Conservation (phyloP, 1,284 basidiomycete genomes). For the Athelia sp. region DNA sequence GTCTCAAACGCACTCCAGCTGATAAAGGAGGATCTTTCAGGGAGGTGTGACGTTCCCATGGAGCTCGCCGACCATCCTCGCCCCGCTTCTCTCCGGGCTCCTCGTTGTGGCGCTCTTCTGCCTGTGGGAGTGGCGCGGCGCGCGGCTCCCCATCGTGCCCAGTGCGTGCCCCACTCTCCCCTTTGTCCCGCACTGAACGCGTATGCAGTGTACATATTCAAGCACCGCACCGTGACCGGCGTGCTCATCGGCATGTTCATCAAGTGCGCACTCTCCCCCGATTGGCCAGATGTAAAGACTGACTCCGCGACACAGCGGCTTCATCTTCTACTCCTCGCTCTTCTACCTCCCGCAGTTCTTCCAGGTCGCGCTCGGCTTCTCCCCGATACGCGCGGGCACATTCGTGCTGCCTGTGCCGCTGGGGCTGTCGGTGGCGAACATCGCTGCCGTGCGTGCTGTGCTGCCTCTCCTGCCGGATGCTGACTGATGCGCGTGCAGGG, state of each 20-base stretch:
- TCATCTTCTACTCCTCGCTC: conserved; percentile 55
- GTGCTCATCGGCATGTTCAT: conserved; percentile 67
- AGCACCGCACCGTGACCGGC: conserved; percentile 58
- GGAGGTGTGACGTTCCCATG: conserved; percentile 69
- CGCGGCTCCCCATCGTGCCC: conserved; percentile 63
- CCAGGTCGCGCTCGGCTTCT: conserved; percentile 63
- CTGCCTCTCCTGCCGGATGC: conserved; percentile 2
- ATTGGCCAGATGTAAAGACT: neutral
- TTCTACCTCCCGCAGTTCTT: conserved; percentile 75
- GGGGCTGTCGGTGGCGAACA: conserved; percentile 54
- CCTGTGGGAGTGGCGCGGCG: conserved; percentile 69
- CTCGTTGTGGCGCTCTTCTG: conserved; percentile 56
- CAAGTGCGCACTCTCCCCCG: conserved; percentile 35
- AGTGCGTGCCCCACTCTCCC: conserved; percentile 32
- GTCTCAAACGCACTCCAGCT: too few species aligned
- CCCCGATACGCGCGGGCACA: conserved; percentile 56
- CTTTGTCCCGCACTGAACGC: conserved; percentile 1
- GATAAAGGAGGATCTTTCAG: conserved; percentile 21
- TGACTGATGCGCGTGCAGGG: conserved; percentile 38
- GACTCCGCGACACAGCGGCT: conserved; percentile 31
- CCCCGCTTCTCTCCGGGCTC: conserved; percentile 53
- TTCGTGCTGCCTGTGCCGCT: conserved; percentile 66
- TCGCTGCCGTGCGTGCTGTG: conserved; percentile 40
- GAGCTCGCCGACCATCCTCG: conserved; percentile 60
- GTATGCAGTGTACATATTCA: conserved; percentile 64